Evolutionary conservation across 2,329 filamentous ascomycete genomes (phyloP).

Genomic region (Scedosporium apiospermum): DNA sequence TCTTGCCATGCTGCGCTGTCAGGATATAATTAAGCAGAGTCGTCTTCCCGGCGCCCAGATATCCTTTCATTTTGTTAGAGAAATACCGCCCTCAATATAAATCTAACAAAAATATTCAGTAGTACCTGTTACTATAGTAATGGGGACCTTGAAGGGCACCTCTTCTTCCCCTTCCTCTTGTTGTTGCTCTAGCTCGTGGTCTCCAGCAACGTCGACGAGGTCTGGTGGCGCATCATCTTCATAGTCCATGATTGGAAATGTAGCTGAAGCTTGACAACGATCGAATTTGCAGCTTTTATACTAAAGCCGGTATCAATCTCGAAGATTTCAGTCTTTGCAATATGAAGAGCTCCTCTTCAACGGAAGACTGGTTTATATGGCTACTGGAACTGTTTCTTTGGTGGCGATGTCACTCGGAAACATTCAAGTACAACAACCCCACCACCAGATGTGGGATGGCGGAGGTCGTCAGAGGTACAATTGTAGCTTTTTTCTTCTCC

Average conservation of each 20-base stretch:
- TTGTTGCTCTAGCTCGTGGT: slow-evolving; percentile 14
- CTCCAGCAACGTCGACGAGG: slow-evolving; percentile 39
- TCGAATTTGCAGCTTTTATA: neutral
- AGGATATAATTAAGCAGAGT: slow-evolving; percentile 94
- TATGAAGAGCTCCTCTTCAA: too few species aligned
- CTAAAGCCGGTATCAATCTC: neutral
- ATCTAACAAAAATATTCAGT: slow-evolving; percentile 1
- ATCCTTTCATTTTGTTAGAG: slow-evolving; percentile 45
- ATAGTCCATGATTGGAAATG: slow-evolving; percentile 38
- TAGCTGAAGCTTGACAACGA: neutral
- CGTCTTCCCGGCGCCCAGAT: slow-evolving; percentile 91
- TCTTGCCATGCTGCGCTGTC: slow-evolving; percentile 91
- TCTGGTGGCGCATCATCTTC: slow-evolving; percentile 61
- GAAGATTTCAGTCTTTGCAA: neutral
- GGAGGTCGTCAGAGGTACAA: too few species aligned
- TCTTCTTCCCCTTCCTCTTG: slow-evolving; percentile 30
- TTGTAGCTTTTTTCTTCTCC: too few species aligned
- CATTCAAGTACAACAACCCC: too few species aligned
- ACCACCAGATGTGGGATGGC: too few species aligned
- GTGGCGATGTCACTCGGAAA: too few species aligned
- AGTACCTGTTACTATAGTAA: slow-evolving; percentile 73
- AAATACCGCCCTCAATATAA: too few species aligned
- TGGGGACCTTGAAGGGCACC: slow-evolving; percentile 59
- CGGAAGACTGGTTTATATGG: too few species aligned
- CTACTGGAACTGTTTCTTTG: too few species aligned